Base-by-base conservation (phyloP, 306 rosid genomes). In the Begonia masoniana region DNA sequence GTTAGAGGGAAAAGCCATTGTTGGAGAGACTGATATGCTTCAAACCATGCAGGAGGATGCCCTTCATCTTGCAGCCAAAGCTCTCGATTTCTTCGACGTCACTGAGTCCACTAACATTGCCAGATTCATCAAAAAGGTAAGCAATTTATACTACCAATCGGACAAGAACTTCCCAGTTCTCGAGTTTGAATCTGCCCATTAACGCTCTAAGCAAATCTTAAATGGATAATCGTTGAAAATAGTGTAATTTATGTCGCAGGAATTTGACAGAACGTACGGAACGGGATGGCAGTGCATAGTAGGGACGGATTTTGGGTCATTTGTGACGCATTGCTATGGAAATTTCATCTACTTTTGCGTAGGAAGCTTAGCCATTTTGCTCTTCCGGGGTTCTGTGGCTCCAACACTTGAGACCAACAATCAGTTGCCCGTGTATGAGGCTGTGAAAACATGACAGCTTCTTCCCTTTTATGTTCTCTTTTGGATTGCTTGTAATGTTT, bases 231-330 rank as follows among this genome's bases (percentile, higher is more conserved):
- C 39, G 39, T 31, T 31, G 7, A 7, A 31, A 31, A 31, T 21
- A 31, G 39, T 1, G 8, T 5, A 31, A 31, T 5, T 26, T 6
- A 6, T 6, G 39, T 31, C 67, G 74, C 72, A 88, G 95, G 83
- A 88, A 66, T 82, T 84, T 78, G 97, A 88, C 54, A 67, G 63
- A 66, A 36, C 42, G 3, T 59, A 88, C 66, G 97, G 84, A 43
- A 15, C 60, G 63, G 95, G 97, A 47, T 88, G 95, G 95, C 97
- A 88, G 63, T 88, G 97, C 70, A 80, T 84, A 19, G 95, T 82
- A 21, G 97, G 97, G 41, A 84, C 84, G 24, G 89, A 88, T 76
- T 88, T 88, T 67, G 89, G 95, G 54, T 88, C 97, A 2, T 88
- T 82, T 76, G 94, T 88, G 69, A 88, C 95, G 0, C 95, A 84